phyloP scores from a whole-genome alignment of 2,329 filamentous ascomycete genomes.

The Pseudogymnoascus sp. region DNA sequence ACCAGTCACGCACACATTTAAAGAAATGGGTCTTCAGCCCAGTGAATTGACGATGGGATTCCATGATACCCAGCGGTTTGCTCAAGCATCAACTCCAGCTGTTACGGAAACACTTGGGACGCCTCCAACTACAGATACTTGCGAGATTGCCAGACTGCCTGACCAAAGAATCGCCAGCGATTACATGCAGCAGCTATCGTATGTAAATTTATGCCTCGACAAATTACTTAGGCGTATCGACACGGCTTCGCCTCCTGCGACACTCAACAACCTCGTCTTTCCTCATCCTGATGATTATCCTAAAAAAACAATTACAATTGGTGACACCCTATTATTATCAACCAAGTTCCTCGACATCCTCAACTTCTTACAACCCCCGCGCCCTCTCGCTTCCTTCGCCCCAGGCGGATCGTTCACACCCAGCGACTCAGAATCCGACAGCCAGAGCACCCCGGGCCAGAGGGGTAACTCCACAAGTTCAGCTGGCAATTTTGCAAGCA shows the following conservation, averaged over 20 bases:
- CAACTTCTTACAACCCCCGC: neutral
- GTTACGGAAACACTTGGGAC: neutral
- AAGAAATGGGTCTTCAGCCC: neutral
- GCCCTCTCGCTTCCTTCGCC: neutral
- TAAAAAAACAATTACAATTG: constrained; percentile 1
- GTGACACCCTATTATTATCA: neutral
- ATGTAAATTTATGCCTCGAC: neutral
- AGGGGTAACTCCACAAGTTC: neutral
- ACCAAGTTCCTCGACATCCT: constrained; percentile 1
- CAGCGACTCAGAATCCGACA: neutral
- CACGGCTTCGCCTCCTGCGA: neutral
- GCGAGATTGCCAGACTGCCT: neutral
- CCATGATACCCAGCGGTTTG: neutral
- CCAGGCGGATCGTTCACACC: neutral
- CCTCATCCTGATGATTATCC: constrained; percentile 1
- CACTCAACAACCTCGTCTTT: neutral
- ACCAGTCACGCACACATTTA: neutral
- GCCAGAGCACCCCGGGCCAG: neutral
- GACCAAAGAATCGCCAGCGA: neutral
- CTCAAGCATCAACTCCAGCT: neutral
- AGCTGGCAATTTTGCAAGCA: neutral
- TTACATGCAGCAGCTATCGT: constrained; percentile 3
- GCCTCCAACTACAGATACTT: neutral
- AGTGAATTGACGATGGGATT: neutral
- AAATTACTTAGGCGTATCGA: neutral